A percentile compares a stretch with the other conserved stretches of the same genome.
Evolutionary conservation across 192 early-diverging fungal species (phyloP).

Genomic region (Coemansia pectinata): DNA sequence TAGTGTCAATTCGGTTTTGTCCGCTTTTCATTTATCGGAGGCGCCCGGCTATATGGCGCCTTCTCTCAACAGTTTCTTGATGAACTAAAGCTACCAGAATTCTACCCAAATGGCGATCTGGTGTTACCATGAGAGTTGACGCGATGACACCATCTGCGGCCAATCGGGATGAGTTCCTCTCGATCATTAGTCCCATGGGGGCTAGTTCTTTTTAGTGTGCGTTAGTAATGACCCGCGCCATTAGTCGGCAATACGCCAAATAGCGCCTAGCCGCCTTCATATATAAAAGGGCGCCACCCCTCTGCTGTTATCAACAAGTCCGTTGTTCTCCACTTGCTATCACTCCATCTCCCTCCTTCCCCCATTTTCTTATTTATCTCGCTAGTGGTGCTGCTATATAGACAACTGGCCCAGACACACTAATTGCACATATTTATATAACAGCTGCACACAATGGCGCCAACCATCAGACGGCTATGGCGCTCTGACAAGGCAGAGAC

Average conservation of each 20-base stretch:
- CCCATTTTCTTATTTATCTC: background rate
- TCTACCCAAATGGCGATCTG: background rate
- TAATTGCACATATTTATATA: background rate
- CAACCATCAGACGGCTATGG: slow-evolving; percentile 1
- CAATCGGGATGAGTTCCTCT: slow-evolving; percentile 2
- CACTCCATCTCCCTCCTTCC: background rate
- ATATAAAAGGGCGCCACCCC: background rate
- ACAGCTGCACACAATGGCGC: background rate
- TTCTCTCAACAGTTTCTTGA: background rate
- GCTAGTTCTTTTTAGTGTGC: background rate
- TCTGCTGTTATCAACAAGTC: background rate
- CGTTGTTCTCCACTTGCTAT: background rate
- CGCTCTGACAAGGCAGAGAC: slow-evolving; percentile 6
- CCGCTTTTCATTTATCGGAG: background rate
- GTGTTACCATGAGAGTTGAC: slow-evolving; percentile 4
- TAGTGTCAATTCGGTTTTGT: background rate
- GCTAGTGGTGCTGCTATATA: background rate
- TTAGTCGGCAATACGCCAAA: background rate
- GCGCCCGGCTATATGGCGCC: background rate
- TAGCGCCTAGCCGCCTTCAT: background rate
- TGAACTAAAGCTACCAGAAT: background rate
- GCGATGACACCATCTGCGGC: background rate
- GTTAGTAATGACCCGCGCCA: background rate
- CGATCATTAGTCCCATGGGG: background rate
- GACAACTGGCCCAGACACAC: background rate